Evolutionary conservation across 2,329 filamentous ascomycete genomes (phyloP), one percentile per base, ranked within the genome.

Genomic region (Cadophora sp.): DNA sequence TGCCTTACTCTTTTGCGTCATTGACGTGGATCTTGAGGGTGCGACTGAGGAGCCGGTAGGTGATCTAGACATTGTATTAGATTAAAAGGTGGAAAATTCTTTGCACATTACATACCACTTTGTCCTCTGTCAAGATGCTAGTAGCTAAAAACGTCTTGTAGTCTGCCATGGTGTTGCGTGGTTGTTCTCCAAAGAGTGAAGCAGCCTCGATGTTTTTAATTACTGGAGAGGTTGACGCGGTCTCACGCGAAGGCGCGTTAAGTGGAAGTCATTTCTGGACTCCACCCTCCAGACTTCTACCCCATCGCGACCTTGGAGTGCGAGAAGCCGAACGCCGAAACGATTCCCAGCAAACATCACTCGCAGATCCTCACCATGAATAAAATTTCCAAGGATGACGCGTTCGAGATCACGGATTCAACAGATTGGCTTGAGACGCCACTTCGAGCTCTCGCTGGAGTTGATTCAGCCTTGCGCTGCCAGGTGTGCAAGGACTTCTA

Each of bases 401-500:
- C 67, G 24, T 72, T 72, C 69, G 81, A 84, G 69, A 81, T 95
- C 51, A 81, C 91, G 61, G 92, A 96, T 80, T 90, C 92, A n/a
- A 94, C 92, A 64, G 93, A 97, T 82, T 97, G 93, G 93, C 84
- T 94, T 6, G 76, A 83, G 12, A 97, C 93, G 14, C 86, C 89
- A 1, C 83, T 97, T 1, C 81, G 87, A 19, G 82, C 83, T 16
- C 86, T 97, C 65, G 84, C 89, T 59, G 82, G 87, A 16, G 87
- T 99, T 71, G 96, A 99, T 77, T 89, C 91, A 69, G 89, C 94
- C 3, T 85, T 99, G 24, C 92, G 96, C 74, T 99, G 96, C 81
- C 93, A 98, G 80, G 92, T 99, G 69, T 99, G 96, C 87, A 98
- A 98, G 79, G 97, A 99, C 79, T 97, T 98, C 81, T 98, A 92